Conservation (phyloP, 2,329 filamentous ascomycete genomes). For the Cladosporium sp. region DNA sequence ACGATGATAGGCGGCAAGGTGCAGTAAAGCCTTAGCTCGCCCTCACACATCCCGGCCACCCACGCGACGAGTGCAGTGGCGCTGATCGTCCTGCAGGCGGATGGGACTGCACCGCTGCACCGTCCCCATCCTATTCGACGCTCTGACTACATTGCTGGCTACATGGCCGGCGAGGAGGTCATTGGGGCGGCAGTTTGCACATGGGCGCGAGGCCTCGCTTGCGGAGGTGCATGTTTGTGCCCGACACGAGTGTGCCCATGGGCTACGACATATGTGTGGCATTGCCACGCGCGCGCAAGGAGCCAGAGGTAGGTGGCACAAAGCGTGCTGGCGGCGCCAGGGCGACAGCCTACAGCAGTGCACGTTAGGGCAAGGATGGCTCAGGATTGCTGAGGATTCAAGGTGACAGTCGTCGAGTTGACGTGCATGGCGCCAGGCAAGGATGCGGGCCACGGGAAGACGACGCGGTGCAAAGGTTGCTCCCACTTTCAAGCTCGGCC, state of each 20-base stretch:
- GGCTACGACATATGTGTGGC: neutral
- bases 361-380: neutral
- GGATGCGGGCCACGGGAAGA: conserved; percentile 11
- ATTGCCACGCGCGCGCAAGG: conserved; percentile 16
- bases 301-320: neutral
- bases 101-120: conserved; percentile 12
- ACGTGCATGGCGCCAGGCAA: conserved; percentile 16
- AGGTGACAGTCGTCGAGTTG: conserved; percentile 9
- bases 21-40: conserved; percentile 14
- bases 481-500: neutral
- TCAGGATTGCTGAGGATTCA: conserved; percentile 7
- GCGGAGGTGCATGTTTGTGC: neutral
- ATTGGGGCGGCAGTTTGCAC: neutral
- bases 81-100: conserved; percentile 16
- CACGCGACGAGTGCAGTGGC: conserved; percentile 17
- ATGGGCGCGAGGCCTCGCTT: conserved; percentile 10
- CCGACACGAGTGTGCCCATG: neutral
- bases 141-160: conserved; percentile 3
- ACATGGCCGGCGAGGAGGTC: neutral
- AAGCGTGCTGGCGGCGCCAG: conserved; percentile 8
- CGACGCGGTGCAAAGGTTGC: conserved; percentile 1
- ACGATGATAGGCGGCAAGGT: conserved; percentile 12
- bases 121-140: neutral
- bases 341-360: neutral
- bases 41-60: conserved; percentile 16